These are phyloP conservation scores for Bryoerythrophyllum caledonicum DNA, from an alignment of 225 moss, liverwort and hornwort species.

Conservation along the genomic window DNA sequence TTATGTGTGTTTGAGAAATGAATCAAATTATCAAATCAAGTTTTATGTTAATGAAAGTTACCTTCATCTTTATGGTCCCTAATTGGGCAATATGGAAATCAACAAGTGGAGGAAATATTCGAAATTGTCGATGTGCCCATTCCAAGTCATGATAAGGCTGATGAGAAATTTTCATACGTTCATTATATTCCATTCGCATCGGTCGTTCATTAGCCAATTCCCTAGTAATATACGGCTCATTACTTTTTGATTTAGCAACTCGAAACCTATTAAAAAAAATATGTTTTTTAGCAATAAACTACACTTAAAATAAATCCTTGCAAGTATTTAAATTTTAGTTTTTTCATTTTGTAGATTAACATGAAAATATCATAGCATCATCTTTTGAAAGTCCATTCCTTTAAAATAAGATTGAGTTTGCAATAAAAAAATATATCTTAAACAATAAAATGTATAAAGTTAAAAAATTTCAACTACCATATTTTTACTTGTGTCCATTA, in stretches of 20 bases:
- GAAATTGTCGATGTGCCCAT: slow-evolving; percentile 61
- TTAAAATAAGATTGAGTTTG: neutral
- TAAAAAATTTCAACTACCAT: neutral
- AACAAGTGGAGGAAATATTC: slow-evolving; percentile 56
- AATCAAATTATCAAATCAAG: too few relatives aligned
- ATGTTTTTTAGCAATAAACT: neutral
- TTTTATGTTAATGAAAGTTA: neutral
- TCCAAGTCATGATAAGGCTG: slow-evolving; percentile 11
- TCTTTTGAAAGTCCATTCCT: neutral
- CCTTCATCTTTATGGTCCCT: slow-evolving; percentile 82
- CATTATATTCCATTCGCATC: slow-evolving; percentile 49
- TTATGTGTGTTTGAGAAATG: too few relatives aligned
- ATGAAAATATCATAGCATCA: neutral
- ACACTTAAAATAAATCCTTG: neutral
- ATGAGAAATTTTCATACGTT: slow-evolving; percentile 43
- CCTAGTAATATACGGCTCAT: slow-evolving; percentile 37
- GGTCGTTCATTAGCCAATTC: slow-evolving; percentile 45
- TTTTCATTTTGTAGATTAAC: too few relatives aligned
- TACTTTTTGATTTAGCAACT: slow-evolving; percentile 55
- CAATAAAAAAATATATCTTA: neutral
- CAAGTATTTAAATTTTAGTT: too few relatives aligned
- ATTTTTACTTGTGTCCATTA: neutral
- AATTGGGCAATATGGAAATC: slow-evolving; percentile 60
- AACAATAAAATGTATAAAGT: too few relatives aligned
- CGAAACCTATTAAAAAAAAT: slow-evolving; percentile 20